Percentiles rank a stretch among this genome's conserved stretches.
Evolutionary conservation across 2,329 filamentous ascomycete genomes (phyloP).

Genomic region (Trichoderma breve): DNA sequence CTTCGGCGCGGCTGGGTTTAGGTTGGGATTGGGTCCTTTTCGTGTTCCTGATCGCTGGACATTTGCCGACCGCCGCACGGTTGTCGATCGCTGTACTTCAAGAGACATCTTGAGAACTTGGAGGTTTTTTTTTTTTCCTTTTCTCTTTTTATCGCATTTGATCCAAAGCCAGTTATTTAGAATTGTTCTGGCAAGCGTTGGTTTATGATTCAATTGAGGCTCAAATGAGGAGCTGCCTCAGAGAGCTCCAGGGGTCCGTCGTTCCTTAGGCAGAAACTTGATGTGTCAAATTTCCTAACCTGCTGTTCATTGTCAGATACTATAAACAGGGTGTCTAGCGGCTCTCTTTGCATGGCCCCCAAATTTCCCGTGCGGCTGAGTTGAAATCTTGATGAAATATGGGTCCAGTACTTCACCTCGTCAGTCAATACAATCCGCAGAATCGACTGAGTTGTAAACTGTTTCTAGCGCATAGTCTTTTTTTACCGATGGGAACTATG

Average conservation of each 20-base stretch:
- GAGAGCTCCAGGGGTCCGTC: neutral
- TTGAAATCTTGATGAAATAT: neutral
- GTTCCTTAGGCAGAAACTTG: neutral
- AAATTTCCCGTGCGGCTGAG: neutral
- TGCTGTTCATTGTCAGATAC: neutral
- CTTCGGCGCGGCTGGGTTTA: conserved; percentile 19
- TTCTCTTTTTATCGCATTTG: neutral
- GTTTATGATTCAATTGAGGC: neutral
- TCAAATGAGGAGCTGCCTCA: neutral
- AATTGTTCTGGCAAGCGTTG: neutral
- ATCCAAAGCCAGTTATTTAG: neutral
- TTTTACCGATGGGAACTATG: neutral
- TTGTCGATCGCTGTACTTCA: neutral
- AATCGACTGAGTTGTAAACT: neutral
- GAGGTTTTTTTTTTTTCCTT: too few species aligned
- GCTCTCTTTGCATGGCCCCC: neutral
- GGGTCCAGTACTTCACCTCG: neutral
- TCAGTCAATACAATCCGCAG: neutral
- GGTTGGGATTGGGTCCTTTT: neutral
- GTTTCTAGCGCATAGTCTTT: neutral
- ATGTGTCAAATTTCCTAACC: neutral
- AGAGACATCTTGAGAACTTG: neutral
- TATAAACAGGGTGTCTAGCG: neutral
- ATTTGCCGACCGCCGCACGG: neutral
- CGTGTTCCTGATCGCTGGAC: conserved; percentile 20